A percentile compares a stretch with the other conserved stretches of the same genome.
Evolutionary conservation across 106 monocot genomes (phyloP).

Genomic region (Phalaenopsis aphrodite): DNA sequence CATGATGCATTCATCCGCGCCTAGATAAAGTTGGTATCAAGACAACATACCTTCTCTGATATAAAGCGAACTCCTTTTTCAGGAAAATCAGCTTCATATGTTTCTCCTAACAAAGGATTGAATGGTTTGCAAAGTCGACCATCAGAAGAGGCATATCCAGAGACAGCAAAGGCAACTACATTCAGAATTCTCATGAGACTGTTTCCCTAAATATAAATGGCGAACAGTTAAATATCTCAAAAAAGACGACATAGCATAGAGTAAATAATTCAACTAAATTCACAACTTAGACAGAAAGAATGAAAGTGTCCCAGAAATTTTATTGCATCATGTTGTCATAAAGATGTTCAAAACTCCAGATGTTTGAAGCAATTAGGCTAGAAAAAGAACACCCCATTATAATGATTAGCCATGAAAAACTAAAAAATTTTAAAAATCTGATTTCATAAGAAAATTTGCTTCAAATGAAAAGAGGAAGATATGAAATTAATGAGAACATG

Average conservation of each 20-base stretch:
- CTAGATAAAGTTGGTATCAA: not conserved
- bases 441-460: not conserved
- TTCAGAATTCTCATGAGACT: constrained; percentile 88
- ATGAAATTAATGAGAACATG: not conserved
- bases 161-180: constrained; percentile 96
- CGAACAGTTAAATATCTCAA: constrained; percentile 1
- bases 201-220: constrained; percentile 54
- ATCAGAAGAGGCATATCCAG: constrained; percentile 87
- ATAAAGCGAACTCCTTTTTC: constrained; percentile 81
- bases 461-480: not conserved
- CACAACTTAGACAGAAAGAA: not conserved
- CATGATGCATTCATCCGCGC: not conserved
- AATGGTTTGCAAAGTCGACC: constrained; percentile 87
- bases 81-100: constrained; percentile 83
- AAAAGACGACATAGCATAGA: not conserved
- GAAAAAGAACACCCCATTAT: not conserved
- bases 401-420: not conserved
- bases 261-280: constrained; percentile 3
- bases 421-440: not conserved
- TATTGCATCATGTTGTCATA: not conserved
- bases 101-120: constrained; percentile 91
- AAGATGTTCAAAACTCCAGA: not conserved
- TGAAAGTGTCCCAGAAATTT: not conserved
- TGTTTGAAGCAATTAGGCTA: not conserved
- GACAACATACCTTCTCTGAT: constrained; percentile 73